Percentiles rank a stretch among this genome's conserved stretches.
Evolutionary conservation across 1,139 yeast genomes (phyloP).

Genomic region (Blastobotrys petasosporus): DNA sequence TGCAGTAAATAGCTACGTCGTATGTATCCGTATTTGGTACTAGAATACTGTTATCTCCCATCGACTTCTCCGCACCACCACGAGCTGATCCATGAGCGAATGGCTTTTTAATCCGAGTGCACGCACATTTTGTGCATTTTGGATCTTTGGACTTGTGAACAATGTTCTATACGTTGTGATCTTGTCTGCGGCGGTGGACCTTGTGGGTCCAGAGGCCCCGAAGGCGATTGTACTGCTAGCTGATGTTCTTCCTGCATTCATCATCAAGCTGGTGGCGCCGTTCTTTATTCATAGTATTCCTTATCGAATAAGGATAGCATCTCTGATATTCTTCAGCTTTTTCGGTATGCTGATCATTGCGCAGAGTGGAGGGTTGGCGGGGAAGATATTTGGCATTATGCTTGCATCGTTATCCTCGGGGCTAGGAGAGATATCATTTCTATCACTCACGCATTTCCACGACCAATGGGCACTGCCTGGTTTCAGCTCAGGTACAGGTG

Average conservation of each 20-base stretch:
- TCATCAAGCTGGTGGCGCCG: conserved; percentile 68
- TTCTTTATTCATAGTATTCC: conserved; percentile 65
- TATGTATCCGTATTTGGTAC: too few species aligned
- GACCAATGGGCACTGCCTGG: conserved; percentile 62
- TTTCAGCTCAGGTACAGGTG: conserved; percentile 93
- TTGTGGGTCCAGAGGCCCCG: conserved; percentile 79
- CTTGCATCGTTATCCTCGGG: conserved; percentile 85
- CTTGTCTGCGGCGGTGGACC: conserved; percentile 83
- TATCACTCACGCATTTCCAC: conserved; percentile 68
- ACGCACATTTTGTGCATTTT: conserved; percentile 39
- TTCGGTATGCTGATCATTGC: conserved; percentile 77
- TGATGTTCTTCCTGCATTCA: conserved; percentile 78
- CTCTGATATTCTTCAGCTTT: conserved; percentile 53
- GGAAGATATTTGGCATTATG: conserved; percentile 62
- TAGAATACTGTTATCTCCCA: background rate
- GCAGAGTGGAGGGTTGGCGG: conserved; percentile 30
- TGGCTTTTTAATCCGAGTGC: background rate
- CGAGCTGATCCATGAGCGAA: background rate
- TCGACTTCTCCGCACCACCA: background rate
- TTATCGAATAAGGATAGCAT: conserved; percentile 49
- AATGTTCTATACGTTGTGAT: conserved; percentile 89
- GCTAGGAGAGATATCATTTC: conserved; percentile 80
- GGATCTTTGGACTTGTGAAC: conserved; percentile 81
- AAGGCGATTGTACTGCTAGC: conserved; percentile 82
- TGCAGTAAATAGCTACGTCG: too few species aligned